A percentile compares a stretch with the other conserved stretches of the same genome.
phyloP scores from a whole-genome alignment of 2,329 filamentous ascomycete species.

The Sclerotinia borealis region DNA sequence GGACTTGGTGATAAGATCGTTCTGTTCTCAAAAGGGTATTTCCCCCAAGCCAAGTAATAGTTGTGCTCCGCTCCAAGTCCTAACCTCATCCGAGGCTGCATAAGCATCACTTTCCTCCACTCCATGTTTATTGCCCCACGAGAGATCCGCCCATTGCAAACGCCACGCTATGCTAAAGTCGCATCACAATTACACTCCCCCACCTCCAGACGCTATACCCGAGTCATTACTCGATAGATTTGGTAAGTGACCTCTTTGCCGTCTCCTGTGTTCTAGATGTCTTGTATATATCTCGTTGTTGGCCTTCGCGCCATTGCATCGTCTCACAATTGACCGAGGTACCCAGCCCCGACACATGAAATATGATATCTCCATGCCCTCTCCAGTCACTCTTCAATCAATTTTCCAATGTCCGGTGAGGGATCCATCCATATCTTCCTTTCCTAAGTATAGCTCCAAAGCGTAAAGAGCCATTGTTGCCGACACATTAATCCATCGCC shows the following conservation, averaged over 20 bases:
- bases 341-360: constrained; percentile 8
- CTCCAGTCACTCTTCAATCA: constrained; percentile 52
- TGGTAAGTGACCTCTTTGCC: background rate
- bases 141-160: constrained; percentile 4
- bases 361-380: constrained; percentile 3
- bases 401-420: constrained; percentile 86
- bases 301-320: background rate
- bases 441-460: constrained; percentile 81
- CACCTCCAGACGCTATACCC: background rate
- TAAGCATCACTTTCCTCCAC: background rate
- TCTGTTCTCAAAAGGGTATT: background rate
- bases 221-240: background rate
- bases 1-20: background rate
- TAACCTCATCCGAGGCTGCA: constrained; percentile 2
- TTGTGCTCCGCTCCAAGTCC: background rate
- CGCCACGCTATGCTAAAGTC: constrained; percentile 11
- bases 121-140: background rate
- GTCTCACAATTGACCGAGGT: background rate
- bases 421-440: constrained; percentile 69
- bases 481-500: constrained; percentile 89
- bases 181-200: constrained; percentile 5
- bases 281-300: background rate
- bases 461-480: constrained; percentile 87
- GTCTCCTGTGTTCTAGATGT: background rate
- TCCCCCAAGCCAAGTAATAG: constrained; percentile 8